These are phyloP conservation scores for Kodamaea plutei DNA, from an alignment of 1,139 yeast species.

Conservation along the genomic window DNA sequence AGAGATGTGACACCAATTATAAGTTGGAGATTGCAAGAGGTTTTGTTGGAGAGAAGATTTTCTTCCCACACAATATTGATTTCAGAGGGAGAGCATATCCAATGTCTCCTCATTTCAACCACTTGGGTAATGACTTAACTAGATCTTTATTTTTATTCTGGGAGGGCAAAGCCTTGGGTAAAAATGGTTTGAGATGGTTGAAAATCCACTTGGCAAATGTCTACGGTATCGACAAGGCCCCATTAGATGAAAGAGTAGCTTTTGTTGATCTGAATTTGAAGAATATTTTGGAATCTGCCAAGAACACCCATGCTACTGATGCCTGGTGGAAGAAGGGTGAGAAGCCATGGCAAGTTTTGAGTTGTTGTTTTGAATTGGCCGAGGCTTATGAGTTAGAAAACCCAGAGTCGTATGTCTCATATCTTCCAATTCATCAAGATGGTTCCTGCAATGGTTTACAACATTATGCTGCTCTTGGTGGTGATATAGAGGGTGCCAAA, in stretches of 20 bases:
- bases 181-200: constrained; percentile 75
- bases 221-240: constrained; percentile 81
- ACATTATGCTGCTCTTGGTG: constrained; percentile 97
- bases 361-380: constrained; percentile 75
- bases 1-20: constrained; percentile 90
- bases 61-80: constrained; percentile 91
- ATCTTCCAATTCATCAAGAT: constrained; percentile 92
- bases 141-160: constrained; percentile 83
- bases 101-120: constrained; percentile 72
- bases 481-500: constrained; percentile 89
- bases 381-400: constrained; percentile 69
- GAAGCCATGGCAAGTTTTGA: constrained; percentile 93
- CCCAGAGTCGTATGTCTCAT: constrained; percentile 72
- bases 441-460: constrained; percentile 98
- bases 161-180: constrained; percentile 81
- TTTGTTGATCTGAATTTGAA: constrained; percentile 70
- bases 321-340: constrained; percentile 88
- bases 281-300: constrained; percentile 62
- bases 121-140: constrained; percentile 87
- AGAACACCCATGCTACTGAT: constrained; percentile 54
- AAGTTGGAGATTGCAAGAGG: constrained; percentile 95
- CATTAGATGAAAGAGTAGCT: constrained; percentile 68
- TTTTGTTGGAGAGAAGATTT: constrained; percentile 80
- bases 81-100: constrained; percentile 98
- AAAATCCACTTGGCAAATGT: constrained; percentile 88